Percentiles rank a stretch among this genome's conserved stretches.
Evolutionary conservation across 495 filamentous ascomycete genomes (phyloP).

Genomic region (Pyrenopolyporus hunteri): DNA sequence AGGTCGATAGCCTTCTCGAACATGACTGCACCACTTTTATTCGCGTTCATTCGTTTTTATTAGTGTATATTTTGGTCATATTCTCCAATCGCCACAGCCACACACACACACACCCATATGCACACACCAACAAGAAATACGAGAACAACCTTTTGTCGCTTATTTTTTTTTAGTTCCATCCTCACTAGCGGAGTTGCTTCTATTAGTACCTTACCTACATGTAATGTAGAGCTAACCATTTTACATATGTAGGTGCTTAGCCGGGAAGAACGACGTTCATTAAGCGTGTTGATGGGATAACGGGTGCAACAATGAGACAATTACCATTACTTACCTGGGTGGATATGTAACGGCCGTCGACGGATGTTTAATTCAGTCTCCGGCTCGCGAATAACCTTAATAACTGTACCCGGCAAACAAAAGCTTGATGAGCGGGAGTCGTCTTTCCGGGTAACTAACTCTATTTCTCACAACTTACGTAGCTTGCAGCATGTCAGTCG

Average conservation of each 20-base stretch:
- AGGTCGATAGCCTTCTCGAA: constrained; percentile 37
- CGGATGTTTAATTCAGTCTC: constrained; percentile 27
- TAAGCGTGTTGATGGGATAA: neutral
- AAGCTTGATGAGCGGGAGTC: constrained; percentile 25
- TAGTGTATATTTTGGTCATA: constrained; percentile 27
- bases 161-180: neutral
- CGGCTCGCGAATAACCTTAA: constrained; percentile 37
- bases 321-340: neutral
- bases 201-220: too few relatives aligned
- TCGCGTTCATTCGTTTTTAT: constrained; percentile 6
- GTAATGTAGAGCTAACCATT: too few relatives aligned
- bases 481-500: constrained; percentile 15
- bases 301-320: constrained; percentile 3
- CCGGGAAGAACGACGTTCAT: too few relatives aligned
- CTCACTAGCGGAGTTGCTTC: neutral
- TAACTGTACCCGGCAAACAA: neutral
- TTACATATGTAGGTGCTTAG: too few relatives aligned
- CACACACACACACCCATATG: constrained; percentile 9
- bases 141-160: constrained; percentile 16
- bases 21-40: constrained; percentile 32
- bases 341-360: neutral
- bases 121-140: constrained; percentile 29
- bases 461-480: constrained; percentile 9
- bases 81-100: constrained; percentile 28
- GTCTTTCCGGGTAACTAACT: constrained; percentile 8